phyloP scores from a whole-genome alignment of 305 asterid genomes.

The Solanum chacoense region DNA sequence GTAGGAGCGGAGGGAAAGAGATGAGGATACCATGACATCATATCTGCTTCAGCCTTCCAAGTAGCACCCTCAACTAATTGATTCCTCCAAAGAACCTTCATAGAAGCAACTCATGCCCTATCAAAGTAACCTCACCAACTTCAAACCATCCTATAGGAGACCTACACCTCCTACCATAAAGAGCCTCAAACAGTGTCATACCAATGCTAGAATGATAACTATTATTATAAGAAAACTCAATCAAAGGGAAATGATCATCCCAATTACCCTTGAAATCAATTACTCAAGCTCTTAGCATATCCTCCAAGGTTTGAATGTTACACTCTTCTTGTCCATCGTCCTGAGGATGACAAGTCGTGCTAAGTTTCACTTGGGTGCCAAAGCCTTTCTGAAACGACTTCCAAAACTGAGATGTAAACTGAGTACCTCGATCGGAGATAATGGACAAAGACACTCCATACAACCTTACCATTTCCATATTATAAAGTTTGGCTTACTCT shows the following conservation, averaged over 20 bases:
- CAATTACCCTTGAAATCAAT: not conserved
- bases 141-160: not conserved
- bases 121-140: not conserved
- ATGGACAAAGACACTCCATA: not conserved
- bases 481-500: not conserved
- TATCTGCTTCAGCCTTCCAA: not conserved
- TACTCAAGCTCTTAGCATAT: not conserved
- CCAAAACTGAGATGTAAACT: too few species aligned
- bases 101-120: not conserved
- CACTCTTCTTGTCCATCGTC: not conserved
- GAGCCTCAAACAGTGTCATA: not conserved
- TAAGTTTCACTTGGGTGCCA: not conserved
- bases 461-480: not conserved
- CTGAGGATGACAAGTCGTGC: not conserved
- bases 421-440: not conserved
- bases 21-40: not conserved
- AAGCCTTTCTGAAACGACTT: not conserved
- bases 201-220: not conserved
- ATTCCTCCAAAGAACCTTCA: not conserved
- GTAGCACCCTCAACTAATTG: not conserved
- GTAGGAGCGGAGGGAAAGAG: not conserved
- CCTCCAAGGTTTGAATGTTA: not conserved
- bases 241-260: not conserved
- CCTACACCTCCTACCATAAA: not conserved
- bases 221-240: not conserved